These are phyloP conservation scores for Schizonepeta tenuifolia DNA, from an alignment of 257 asterid species.

Conservation along the genomic window DNA sequence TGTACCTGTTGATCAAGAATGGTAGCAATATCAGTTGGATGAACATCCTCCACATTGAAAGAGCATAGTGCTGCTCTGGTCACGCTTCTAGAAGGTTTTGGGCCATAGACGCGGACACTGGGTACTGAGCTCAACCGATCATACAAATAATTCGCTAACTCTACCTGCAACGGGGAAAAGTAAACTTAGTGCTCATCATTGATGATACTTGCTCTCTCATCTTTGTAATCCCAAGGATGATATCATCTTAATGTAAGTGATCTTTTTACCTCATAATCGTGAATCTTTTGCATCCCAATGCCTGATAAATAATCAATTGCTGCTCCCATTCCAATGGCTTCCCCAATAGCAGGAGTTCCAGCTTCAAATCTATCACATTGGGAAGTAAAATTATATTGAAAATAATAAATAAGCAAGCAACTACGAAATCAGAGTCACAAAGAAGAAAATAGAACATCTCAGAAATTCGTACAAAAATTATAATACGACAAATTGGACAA, in stretches of 20 bases:
- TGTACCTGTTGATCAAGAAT: slow-evolving; percentile 87
- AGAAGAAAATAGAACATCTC: slow-evolving; percentile 6
- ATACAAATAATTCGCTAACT: slow-evolving; percentile 68
- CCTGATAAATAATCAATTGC: slow-evolving; percentile 80
- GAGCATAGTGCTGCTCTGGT: slow-evolving; percentile 89
- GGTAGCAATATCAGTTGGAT: slow-evolving; percentile 87
- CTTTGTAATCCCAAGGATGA: too few relatives aligned
- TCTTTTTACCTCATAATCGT: slow-evolving; percentile 77
- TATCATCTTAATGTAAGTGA: too few relatives aligned
- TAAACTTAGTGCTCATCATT: neutral
- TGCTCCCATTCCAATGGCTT: slow-evolving; percentile 93
- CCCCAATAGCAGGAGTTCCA: slow-evolving; percentile 96
- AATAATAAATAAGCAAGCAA: slow-evolving; percentile 21
- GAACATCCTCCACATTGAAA: slow-evolving; percentile 78
- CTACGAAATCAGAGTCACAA: neutral
- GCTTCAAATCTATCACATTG: slow-evolving; percentile 77
- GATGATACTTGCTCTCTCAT: too few relatives aligned
- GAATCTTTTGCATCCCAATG: slow-evolving; percentile 93
- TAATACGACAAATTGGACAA: neutral
- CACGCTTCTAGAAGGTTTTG: slow-evolving; percentile 66
- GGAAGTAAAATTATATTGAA: slow-evolving; percentile 20
- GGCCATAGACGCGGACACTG: slow-evolving; percentile 76
- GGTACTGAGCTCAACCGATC: slow-evolving; percentile 59
- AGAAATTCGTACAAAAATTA: neutral
- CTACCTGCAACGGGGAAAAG: slow-evolving; percentile 52